Conservation (phyloP, 129 eudicot genomes). For the Oenanthe sinensis region DNA sequence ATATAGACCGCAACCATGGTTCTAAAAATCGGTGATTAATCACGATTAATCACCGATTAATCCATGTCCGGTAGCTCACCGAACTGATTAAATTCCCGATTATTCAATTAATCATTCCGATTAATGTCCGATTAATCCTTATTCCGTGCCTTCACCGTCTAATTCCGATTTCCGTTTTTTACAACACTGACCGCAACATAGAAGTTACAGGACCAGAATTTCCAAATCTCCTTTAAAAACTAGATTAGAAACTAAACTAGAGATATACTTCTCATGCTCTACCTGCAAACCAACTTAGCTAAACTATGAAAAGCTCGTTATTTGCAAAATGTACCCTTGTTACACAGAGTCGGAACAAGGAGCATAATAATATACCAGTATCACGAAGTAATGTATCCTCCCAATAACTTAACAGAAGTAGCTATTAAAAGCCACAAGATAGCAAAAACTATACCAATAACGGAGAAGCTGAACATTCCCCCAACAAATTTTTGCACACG, state of each 20-base stretch:
- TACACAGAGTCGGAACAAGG: background rate
- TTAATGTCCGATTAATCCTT: too few species aligned
- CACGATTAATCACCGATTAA: too few species aligned
- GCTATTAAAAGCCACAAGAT: conserved; percentile 44
- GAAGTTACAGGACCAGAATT: background rate
- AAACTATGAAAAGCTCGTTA: background rate
- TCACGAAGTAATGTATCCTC: conserved; percentile 22
- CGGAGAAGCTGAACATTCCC: conserved; percentile 32
- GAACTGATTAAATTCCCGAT: too few species aligned
- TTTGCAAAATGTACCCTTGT: background rate
- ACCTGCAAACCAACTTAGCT: background rate
- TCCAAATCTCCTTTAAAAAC: background rate
- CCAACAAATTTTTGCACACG: conserved; percentile 19
- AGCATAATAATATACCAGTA: background rate
- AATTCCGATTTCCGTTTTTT: too few species aligned
- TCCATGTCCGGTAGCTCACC: too few species aligned
- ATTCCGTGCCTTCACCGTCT: too few species aligned
- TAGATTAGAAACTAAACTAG: background rate
- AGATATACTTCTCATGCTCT: background rate
- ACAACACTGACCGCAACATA: background rate
- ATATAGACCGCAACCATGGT: background rate
- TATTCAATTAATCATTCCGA: too few species aligned
- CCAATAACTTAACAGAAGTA: conserved; percentile 23
- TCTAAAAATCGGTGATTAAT: too few species aligned
- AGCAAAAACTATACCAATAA: conserved; percentile 50